These are phyloP conservation scores for Hypomyces perniciosus DNA, from an alignment of 2,329 filamentous ascomycete genomes.

Conservation along the genomic window DNA sequence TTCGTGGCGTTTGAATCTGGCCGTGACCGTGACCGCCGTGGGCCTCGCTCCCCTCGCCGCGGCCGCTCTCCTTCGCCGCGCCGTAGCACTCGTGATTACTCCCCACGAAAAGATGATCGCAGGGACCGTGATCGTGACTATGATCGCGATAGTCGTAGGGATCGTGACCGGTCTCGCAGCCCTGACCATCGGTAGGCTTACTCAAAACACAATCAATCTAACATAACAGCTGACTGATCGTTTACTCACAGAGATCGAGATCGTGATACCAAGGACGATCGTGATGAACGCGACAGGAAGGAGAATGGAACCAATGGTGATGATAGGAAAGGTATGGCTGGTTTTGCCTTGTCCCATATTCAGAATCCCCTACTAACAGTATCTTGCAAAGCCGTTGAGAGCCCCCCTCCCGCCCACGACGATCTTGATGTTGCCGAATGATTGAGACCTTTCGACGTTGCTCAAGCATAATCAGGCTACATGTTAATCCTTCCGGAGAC, in stretches of 20 bases:
- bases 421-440: conserved; percentile 93
- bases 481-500: background rate
- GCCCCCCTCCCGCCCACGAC: conserved; percentile 77
- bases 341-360: background rate
- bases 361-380: background rate
- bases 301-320: conserved; percentile 79
- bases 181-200: conserved; percentile 52
- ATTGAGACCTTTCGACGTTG: conserved; percentile 10
- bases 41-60: conserved; percentile 52
- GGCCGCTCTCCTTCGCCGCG: conserved; percentile 74
- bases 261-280: conserved; percentile 56
- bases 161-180: conserved; percentile 70
- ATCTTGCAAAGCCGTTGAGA: conserved; percentile 46
- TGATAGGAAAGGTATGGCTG: conserved; percentile 73
- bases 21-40: conserved; percentile 62
- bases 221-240: conserved; percentile 22
- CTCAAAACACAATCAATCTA: background rate
- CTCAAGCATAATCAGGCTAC: conserved; percentile 4
- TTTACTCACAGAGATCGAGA: conserved; percentile 42
- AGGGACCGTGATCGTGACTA: conserved; percentile 74
- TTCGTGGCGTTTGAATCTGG: conserved; percentile 95
- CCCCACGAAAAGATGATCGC: conserved; percentile 82
- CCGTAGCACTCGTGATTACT: conserved; percentile 71
- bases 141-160: conserved; percentile 67
- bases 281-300: conserved; percentile 66